Conservation (phyloP, 306 rosid species). For the Begonia masoniana region DNA sequence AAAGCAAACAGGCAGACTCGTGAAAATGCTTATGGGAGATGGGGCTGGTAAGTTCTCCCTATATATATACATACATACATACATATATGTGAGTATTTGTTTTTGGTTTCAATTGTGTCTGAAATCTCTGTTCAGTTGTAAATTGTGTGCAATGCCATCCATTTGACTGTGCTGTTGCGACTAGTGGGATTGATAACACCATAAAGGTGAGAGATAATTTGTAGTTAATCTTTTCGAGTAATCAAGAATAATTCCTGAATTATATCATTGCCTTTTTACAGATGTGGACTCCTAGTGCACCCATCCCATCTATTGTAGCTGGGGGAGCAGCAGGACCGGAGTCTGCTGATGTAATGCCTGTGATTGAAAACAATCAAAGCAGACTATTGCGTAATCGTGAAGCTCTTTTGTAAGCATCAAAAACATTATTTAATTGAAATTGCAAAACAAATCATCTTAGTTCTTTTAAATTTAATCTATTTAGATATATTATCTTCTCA, state of each 20-base stretch:
- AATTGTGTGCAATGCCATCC: constrained; percentile 94
- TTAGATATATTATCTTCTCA: too few species aligned
- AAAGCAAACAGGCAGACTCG: constrained; percentile 77
- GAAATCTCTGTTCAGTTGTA: constrained; percentile 43
- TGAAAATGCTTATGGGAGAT: constrained; percentile 82
- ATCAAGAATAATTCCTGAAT: constrained; percentile 17
- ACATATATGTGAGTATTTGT: too few species aligned
- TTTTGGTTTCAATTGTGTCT: too few species aligned
- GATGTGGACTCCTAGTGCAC: constrained; percentile 85
- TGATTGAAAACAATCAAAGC: constrained; percentile 67
- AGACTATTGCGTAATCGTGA: constrained; percentile 56
- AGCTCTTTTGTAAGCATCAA: constrained; percentile 57
- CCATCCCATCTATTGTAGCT: constrained; percentile 64
- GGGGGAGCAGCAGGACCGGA: constrained; percentile 73
- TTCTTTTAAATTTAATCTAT: too few species aligned
- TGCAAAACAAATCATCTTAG: too few species aligned
- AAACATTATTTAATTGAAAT: not conserved
- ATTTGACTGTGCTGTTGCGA: constrained; percentile 80
- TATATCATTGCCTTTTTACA: constrained; percentile 22
- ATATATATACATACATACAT: too few species aligned
- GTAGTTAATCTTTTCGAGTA: too few species aligned
- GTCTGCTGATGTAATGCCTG: constrained; percentile 43
- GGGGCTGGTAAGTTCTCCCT: constrained; percentile 47
- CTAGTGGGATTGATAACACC: constrained; percentile 92
- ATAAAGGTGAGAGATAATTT: constrained; percentile 48